Conservation (phyloP, 2,329 filamentous ascomycete species). For the Davidsoniella eucalypti region DNA sequence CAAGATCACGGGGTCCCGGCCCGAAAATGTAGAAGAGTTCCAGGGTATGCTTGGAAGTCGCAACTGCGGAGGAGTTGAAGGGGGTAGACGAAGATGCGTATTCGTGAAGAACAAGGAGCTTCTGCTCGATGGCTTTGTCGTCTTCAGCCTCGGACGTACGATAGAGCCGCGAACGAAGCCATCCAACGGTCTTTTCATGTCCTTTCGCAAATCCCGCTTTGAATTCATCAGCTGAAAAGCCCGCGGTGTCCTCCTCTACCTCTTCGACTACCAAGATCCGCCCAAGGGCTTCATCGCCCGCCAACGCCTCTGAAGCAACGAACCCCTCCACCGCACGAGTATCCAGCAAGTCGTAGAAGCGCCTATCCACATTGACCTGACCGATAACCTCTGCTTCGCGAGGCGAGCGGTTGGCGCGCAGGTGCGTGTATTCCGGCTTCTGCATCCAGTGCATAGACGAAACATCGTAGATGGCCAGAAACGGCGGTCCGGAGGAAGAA, state of each 20-base stretch:
- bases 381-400: constrained; percentile 38
- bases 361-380: constrained; percentile 48
- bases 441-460: constrained; percentile 55
- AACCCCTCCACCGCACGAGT: constrained; percentile 40
- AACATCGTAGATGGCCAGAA: constrained; percentile 70
- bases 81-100: constrained; percentile 28
- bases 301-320: constrained; percentile 39
- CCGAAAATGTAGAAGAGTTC: constrained; percentile 68
- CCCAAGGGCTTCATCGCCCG: constrained; percentile 40
- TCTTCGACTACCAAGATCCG: constrained; percentile 47
- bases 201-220: too few species aligned
- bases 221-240: constrained; percentile 21
- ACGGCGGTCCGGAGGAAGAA: constrained; percentile 46
- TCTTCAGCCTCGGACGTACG: constrained; percentile 45
- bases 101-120: constrained; percentile 55
- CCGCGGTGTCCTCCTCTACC: constrained; percentile 32
- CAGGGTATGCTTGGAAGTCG: constrained; percentile 45
- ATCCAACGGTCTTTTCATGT: constrained; percentile 37
- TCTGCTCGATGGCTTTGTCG: constrained; percentile 31
- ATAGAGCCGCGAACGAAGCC: constrained; percentile 58
- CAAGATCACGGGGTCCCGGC: constrained; percentile 51
- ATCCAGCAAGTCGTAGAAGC: constrained; percentile 51
- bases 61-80: constrained; percentile 22
- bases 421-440: constrained; percentile 49
- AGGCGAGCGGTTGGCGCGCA: constrained; percentile 40